Conservation (phyloP, 169 alveolate species). For the Plasmodium cynomolgi region DNA sequence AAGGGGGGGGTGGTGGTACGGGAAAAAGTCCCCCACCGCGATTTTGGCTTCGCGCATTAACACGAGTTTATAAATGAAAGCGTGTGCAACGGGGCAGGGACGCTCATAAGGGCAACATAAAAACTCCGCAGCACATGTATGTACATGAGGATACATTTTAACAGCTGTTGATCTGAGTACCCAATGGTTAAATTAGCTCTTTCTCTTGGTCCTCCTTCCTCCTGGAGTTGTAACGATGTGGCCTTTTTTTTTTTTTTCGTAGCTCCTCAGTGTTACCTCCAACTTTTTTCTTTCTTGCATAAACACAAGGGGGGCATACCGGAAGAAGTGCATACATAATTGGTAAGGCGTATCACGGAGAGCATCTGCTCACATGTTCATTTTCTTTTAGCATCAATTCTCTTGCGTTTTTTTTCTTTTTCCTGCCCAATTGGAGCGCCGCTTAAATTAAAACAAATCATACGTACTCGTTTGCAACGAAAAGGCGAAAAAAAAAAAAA, state of each 20-base stretch:
- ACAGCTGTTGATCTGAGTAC: not conserved
- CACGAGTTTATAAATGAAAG: not conserved
- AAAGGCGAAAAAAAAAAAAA: not conserved
- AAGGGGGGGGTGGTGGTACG: too few species aligned
- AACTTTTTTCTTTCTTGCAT: too few species aligned
- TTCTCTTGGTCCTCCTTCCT: not conserved
- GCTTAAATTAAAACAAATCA: not conserved
- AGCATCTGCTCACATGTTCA: not conserved
- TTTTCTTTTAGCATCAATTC: not conserved
- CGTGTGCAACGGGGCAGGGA: not conserved
- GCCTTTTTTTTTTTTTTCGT: not conserved
- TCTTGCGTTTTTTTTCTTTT: not conserved
- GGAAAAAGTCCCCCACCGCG: not conserved
- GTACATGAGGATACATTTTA: not conserved
- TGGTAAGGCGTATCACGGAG: not conserved
- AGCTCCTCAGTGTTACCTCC: not conserved
- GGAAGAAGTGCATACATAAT: not conserved
- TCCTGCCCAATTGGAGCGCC: not conserved
- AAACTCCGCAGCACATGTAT: not conserved
- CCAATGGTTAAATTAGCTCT: not conserved
- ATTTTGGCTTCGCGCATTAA: not conserved
- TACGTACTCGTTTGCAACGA: not conserved
- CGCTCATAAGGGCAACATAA: not conserved
- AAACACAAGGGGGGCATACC: not conserved
- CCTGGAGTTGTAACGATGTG: not conserved